Evolutionary conservation across 2,329 filamentous ascomycete genomes (phyloP), one percentile per base, ranked within the genome.

Genomic region (Blastomyces emzantsi): DNA sequence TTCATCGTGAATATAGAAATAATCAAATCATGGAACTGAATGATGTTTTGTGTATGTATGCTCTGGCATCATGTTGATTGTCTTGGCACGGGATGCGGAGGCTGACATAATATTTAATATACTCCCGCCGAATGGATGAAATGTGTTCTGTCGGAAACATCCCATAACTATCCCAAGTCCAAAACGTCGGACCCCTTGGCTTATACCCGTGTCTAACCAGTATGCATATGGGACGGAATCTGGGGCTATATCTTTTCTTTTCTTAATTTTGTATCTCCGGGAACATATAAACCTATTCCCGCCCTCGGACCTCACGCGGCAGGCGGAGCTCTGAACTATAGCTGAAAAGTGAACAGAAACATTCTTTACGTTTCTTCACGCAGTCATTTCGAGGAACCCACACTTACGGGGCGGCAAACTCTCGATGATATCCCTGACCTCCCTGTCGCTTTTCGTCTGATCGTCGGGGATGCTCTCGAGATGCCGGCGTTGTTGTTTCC

Each of bases 381-480:
- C 19, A 36, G 19, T 22, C 54, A 56, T 36, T 36, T 9, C 19
- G 17, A 39, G 7, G 19, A 47, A 13, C 57, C 57, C 7, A 33
- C 36, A 15, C 33, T 25, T n/a, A 57, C 33, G 8, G 36, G 7
- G 3, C 36, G 9, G n/a, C n/a, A 57, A 36, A 57, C 51, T 62
- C 49, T 45, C 36, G 36, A 62, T 62, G 61, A 56, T 39, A 56
- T 52, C 15, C 61, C 25, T 22, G 19, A 22, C 63, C 64, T 63
- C 64, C 63, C 43, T 9, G 22, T 64, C 68, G 58, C 62, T 9
- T 64, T 63, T 67, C 67, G 68, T 69, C 66, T 66, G 68, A 69
- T 66, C n/a, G 49, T 39, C 68, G 69, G 73, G 74, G 71, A 78
- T 77, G 76, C 73, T 71, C 71, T 73, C 72, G 73, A 73, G 72